Conservation (phyloP, 305 asterid species). For the Withania somnifera region DNA sequence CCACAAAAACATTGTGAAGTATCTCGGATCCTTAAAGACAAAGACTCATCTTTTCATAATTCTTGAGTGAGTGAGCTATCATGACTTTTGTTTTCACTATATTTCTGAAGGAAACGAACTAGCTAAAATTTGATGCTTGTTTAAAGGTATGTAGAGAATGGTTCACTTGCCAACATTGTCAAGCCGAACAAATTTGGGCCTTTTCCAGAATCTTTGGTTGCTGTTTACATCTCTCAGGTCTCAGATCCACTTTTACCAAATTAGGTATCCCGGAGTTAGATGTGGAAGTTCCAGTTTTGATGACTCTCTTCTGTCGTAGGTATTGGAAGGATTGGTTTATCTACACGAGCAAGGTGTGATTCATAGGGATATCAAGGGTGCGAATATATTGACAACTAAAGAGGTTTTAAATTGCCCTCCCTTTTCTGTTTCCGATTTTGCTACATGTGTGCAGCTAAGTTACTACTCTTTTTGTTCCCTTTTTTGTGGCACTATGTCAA, state of each 20-base stretch:
- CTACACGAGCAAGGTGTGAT: conserved; percentile 98
- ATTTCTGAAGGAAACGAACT: neutral
- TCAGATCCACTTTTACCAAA: conserved; percentile 4
- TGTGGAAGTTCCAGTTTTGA: conserved; percentile 15
- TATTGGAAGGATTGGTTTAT: conserved; percentile 95
- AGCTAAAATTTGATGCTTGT: neutral
- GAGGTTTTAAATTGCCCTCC: conserved; percentile 28
- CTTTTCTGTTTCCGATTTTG: neutral
- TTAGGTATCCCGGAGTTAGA: neutral
- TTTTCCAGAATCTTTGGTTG: conserved; percentile 97
- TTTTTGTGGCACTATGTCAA: neutral
- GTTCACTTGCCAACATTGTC: conserved; percentile 88
- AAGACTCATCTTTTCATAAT: conserved; percentile 88
- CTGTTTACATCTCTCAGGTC: conserved; percentile 97
- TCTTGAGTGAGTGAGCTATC: conserved; percentile 43
- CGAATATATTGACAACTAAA: conserved; percentile 64
- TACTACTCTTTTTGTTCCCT: neutral
- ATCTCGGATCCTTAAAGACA: conserved; percentile 93
- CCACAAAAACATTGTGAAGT: conserved; percentile 92
- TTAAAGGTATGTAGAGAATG: conserved; percentile 86
- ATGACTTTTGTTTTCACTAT: neutral
- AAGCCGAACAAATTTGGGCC: conserved; percentile 99
- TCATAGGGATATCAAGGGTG: conserved; percentile 85
- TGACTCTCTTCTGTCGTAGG: conserved; percentile 35
- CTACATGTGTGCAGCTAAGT: neutral